Conservation (phyloP, 768 basidiomycete genomes). For the Wakefieldia striispora region DNA sequence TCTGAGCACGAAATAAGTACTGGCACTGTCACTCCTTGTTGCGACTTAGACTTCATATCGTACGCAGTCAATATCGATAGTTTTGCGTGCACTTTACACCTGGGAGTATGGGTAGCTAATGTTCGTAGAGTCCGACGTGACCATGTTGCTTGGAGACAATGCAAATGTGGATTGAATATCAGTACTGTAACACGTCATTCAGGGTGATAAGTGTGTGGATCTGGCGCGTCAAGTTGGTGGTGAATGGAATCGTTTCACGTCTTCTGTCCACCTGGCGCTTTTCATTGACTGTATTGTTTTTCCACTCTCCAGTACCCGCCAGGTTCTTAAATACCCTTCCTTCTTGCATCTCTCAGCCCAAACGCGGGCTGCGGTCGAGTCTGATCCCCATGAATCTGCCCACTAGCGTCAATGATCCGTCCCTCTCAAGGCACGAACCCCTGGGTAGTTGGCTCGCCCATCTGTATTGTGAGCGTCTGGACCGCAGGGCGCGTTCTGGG, state of each 20-base stretch:
- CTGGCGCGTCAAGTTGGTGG: too few species aligned
- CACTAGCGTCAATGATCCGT: conserved; percentile 12
- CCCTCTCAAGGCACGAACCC: conserved; percentile 22
- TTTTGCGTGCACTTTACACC: too few species aligned
- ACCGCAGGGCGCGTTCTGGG: background rate
- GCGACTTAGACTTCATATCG: conserved; percentile 13
- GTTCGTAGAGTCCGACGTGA: too few species aligned
- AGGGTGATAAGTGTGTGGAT: too few species aligned
- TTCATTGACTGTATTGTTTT: too few species aligned
- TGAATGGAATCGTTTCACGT: too few species aligned
- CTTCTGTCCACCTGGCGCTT: too few species aligned
- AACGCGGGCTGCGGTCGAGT: background rate
- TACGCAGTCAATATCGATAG: background rate
- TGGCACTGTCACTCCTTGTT: background rate
- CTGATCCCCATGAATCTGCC: conserved; percentile 12
- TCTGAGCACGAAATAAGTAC: conserved; percentile 48
- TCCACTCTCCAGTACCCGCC: too few species aligned
- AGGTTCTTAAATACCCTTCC: background rate
- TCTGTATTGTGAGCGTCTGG: background rate
- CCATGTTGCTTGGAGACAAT: too few species aligned
- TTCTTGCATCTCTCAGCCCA: background rate
- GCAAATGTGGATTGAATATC: too few species aligned
- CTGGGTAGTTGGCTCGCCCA: conserved; percentile 6
- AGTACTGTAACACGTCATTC: too few species aligned
- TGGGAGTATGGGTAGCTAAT: too few species aligned